Evolutionary conservation across 1,139 yeast genomes (phyloP).

Genomic region (Zygoascus meyerae): DNA sequence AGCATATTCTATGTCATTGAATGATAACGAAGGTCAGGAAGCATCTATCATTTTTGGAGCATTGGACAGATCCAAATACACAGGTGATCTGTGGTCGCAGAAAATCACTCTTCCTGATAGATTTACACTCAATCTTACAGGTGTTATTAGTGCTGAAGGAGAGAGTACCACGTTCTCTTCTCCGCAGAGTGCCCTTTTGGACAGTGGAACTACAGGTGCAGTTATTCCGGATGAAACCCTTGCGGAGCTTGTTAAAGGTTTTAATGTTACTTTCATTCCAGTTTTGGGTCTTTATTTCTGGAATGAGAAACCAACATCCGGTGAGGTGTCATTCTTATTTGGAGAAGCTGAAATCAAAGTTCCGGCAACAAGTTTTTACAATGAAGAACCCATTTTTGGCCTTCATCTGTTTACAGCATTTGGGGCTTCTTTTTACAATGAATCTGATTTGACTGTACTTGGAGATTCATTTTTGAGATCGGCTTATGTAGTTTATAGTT

Average conservation of each 20-base stretch:
- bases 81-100: constrained; percentile 40
- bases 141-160: constrained; percentile 18
- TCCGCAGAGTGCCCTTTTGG: constrained; percentile 14
- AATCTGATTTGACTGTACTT: constrained; percentile 27
- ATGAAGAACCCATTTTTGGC: not conserved
- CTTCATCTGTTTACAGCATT: not conserved
- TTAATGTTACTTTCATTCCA: constrained; percentile 16
- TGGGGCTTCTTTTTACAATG: not conserved
- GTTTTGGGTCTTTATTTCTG: constrained; percentile 14
- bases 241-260: constrained; percentile 13
- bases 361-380: constrained; percentile 28
- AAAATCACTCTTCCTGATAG: constrained; percentile 19
- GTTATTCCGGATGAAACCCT: constrained; percentile 20
- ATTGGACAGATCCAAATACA: constrained; percentile 48
- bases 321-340: constrained; percentile 35
- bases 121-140: constrained; percentile 9
- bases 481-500: constrained; percentile 72
- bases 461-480: constrained; percentile 73
- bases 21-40: constrained; percentile 34
- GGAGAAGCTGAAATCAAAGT: constrained; percentile 40
- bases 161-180: constrained; percentile 26
- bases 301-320: constrained; percentile 8
- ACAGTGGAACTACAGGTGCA: constrained; percentile 11
- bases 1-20: constrained; percentile 52
- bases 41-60: constrained; percentile 57